Conservation (phyloP, 2,329 filamentous ascomycete species). For the Trichoderma citrinoviride region DNA sequence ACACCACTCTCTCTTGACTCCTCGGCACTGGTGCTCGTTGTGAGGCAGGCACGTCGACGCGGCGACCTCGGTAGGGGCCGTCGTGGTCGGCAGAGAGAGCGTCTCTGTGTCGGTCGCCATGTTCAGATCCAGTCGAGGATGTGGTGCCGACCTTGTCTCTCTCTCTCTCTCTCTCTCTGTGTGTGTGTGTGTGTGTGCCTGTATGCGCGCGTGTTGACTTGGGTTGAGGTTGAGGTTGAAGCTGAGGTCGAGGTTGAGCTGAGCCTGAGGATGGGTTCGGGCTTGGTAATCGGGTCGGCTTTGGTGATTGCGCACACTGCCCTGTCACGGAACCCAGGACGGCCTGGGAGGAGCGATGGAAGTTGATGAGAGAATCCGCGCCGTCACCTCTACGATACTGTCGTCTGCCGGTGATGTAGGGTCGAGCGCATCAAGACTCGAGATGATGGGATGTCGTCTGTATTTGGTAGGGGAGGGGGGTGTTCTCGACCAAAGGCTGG, state of each 20-base stretch:
- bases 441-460: constrained; percentile 17
- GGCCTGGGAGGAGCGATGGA: not conserved
- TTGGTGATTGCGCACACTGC: not conserved
- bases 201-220: not conserved
- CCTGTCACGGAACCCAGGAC: not conserved
- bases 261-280: too few relatives aligned
- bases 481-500: not conserved
- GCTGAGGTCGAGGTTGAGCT: too few relatives aligned
- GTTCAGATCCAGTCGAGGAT: not conserved
- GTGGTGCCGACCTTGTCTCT: not conserved
- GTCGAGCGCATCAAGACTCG: not conserved
- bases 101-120: constrained; percentile 38
- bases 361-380: not conserved
- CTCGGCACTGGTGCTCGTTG: constrained; percentile 24
- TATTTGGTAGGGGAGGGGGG: constrained; percentile 9
- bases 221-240: not conserved
- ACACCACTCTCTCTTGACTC: constrained; percentile 23
- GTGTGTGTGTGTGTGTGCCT: not conserved
- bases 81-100: constrained; percentile 34
- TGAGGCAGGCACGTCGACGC: constrained; percentile 29
- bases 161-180: not conserved
- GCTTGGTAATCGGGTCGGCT: not conserved
- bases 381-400: not conserved
- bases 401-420: not conserved
- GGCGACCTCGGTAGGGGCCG: constrained; percentile 33